These are phyloP conservation scores for Coleophoma cylindrospora DNA, from an alignment of 2,329 filamentous ascomycete genomes.

Conservation along the genomic window DNA sequence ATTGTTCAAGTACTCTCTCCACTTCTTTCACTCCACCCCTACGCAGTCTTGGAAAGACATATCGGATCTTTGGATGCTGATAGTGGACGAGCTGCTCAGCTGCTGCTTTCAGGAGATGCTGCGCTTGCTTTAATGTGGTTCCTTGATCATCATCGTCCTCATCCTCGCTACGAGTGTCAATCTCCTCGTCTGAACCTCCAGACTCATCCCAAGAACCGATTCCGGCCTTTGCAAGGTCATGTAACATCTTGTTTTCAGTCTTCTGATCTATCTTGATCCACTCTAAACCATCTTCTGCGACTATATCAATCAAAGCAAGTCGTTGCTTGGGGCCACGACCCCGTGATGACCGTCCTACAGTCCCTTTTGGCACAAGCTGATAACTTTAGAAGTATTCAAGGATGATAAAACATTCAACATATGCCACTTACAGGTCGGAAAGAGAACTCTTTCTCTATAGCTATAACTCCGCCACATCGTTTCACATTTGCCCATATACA, in stretches of 20 bases:
- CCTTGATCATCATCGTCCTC: slow-evolving; percentile 37
- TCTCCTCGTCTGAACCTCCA: slow-evolving; percentile 18
- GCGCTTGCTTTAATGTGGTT: slow-evolving; percentile 54
- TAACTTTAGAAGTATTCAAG: neutral
- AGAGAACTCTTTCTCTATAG: no score
- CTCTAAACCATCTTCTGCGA: slow-evolving; percentile 54
- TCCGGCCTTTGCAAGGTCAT: slow-evolving; percentile 64
- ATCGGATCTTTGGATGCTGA: slow-evolving; percentile 49
- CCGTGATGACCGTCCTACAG: slow-evolving; percentile 18
- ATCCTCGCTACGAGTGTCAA: slow-evolving; percentile 31
- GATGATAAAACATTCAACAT: no score
- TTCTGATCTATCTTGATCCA: slow-evolving; percentile 68
- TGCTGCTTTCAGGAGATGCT: slow-evolving; percentile 52
- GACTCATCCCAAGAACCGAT: slow-evolving; percentile 43
- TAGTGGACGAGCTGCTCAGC: slow-evolving; percentile 52
- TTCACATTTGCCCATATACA: no score
- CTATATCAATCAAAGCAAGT: slow-evolving; percentile 41
- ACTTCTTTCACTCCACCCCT: slow-evolving; percentile 45
- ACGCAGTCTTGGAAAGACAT: slow-evolving; percentile 57
- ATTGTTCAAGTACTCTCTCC: slow-evolving; percentile 48
- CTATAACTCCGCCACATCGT: no score
- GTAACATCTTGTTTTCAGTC: slow-evolving; percentile 57
- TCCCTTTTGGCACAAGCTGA: neutral
- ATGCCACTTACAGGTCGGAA: no score
- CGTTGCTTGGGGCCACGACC: slow-evolving; percentile 33